These are phyloP conservation scores for Backusella mclennaniae DNA, from an alignment of 192 early-diverging fungal genomes.

Conservation along the genomic window DNA sequence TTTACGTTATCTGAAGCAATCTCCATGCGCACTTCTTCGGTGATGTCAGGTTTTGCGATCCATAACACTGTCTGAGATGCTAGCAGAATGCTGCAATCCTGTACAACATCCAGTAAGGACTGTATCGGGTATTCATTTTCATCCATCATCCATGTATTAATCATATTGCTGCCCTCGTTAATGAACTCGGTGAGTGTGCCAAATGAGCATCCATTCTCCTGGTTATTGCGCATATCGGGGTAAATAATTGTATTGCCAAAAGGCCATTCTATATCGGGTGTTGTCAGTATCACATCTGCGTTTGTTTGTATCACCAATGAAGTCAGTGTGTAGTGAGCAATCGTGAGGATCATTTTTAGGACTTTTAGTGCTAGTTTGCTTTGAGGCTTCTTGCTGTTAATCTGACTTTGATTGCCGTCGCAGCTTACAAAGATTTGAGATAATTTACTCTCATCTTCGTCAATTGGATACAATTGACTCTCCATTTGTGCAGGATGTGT, in stretches of 20 bases:
- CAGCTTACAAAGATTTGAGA: neutral
- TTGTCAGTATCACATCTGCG: conserved; percentile 32
- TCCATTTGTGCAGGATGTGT: conserved; percentile 24
- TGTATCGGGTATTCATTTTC: conserved; percentile 1
- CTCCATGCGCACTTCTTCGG: neutral
- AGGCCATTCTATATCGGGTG: conserved; percentile 39
- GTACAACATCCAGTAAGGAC: conserved; percentile 12
- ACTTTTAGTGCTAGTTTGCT: neutral
- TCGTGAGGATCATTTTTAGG: conserved; percentile 16
- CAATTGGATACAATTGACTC: conserved; percentile 16
- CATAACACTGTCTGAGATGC: conserved; percentile 10
- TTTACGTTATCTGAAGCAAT: conserved; percentile 7
- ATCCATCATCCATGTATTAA: neutral
- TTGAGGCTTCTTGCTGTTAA: conserved; percentile 20
- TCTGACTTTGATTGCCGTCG: neutral
- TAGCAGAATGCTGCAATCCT: conserved; percentile 13
- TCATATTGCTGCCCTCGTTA: neutral
- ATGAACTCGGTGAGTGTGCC: conserved; percentile 40
- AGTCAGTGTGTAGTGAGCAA: conserved; percentile 36
- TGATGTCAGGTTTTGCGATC: conserved; percentile 7
- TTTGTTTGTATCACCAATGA: conserved; percentile 39
- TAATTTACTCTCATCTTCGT: conserved; percentile 8
- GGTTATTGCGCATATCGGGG: conserved; percentile 31
- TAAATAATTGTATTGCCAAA: conserved; percentile 39
- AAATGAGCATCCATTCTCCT: conserved; percentile 35